phyloP scores from a whole-genome alignment of 768 basidiomycete species.

The Xerocomellus chrysenteron region DNA sequence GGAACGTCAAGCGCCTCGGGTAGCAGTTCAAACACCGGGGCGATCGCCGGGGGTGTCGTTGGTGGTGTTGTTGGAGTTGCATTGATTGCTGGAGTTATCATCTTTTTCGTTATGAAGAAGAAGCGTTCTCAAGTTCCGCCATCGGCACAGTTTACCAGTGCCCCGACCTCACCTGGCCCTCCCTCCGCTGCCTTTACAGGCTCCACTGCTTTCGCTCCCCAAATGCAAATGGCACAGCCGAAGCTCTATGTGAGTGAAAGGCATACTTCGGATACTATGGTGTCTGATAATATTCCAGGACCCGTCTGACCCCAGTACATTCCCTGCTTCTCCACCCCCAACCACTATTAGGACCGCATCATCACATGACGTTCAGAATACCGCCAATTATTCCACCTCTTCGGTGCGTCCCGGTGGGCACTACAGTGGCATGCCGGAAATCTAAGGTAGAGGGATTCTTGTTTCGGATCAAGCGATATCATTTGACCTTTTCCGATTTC shows the following conservation, averaged over 20 bases:
- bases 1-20: slow-evolving; percentile 3
- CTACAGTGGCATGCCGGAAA: slow-evolving; percentile 29
- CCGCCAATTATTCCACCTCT: slow-evolving; percentile 11
- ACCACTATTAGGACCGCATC: slow-evolving; percentile 9
- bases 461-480: not conserved
- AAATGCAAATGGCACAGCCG: slow-evolving; percentile 20
- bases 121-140: slow-evolving; percentile 25
- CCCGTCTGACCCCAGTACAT: slow-evolving; percentile 38
- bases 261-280: not conserved
- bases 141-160: slow-evolving; percentile 12
- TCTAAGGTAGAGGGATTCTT: slow-evolving; percentile 8
- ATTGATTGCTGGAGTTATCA: slow-evolving; percentile 36
- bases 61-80: slow-evolving; percentile 59
- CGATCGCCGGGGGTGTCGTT: slow-evolving; percentile 62
- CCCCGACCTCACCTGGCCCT: not conserved
- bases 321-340: slow-evolving; percentile 31
- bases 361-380: slow-evolving; percentile 4
- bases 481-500: not conserved
- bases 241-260: slow-evolving; percentile 30
- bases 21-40: slow-evolving; percentile 41
- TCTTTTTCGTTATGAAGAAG: slow-evolving; percentile 40
- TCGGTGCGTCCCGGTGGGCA: slow-evolving; percentile 13
- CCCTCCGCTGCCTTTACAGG: slow-evolving; percentile 9
- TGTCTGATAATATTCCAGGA: slow-evolving; percentile 25
- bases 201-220: slow-evolving; percentile 8